Conservation (phyloP, 1,284 basidiomycete genomes). For the Hypsizygus ulmarius region DNA sequence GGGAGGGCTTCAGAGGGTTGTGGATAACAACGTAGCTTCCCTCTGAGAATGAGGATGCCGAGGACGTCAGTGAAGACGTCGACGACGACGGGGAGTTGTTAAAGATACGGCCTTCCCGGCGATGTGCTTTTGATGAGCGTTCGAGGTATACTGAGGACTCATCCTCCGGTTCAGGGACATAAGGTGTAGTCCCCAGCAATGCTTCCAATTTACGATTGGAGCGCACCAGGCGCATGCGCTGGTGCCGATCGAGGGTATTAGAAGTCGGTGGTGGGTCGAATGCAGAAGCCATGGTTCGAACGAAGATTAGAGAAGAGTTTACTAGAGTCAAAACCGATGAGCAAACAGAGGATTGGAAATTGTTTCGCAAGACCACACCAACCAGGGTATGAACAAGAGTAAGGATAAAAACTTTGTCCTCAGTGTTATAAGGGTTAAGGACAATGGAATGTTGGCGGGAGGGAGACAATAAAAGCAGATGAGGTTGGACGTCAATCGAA, state of each 20-base stretch:
- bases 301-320: too few species aligned
- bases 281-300: conserved; percentile 11
- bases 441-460: too few species aligned
- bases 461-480: too few species aligned
- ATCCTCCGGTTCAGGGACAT: conserved; percentile 39
- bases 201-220: conserved; percentile 58
- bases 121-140: conserved; percentile 19
- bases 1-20: conserved; percentile 11
- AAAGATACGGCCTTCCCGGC: conserved; percentile 27
- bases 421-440: too few species aligned
- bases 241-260: conserved; percentile 45
- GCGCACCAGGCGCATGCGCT: conserved; percentile 54
- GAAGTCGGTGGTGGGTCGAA: conserved; percentile 36
- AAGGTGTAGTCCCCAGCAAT: conserved; percentile 55
- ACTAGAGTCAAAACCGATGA: too few species aligned
- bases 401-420: too few species aligned
- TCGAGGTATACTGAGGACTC: conserved; percentile 8
- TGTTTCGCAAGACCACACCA: too few species aligned
- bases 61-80: conserved; percentile 17
- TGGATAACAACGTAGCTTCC: conserved; percentile 23
- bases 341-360: too few species aligned
- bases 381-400: too few species aligned
- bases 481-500: too few species aligned
- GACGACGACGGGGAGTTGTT: conserved; percentile 29
- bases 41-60: conserved; percentile 15